Percentiles rank a stretch among this genome's conserved stretches.
These are phyloP conservation scores for Chrysanthemum lavandulifolium DNA, from an alignment of 129 eudicot genomes.

Conservation along the genomic window DNA sequence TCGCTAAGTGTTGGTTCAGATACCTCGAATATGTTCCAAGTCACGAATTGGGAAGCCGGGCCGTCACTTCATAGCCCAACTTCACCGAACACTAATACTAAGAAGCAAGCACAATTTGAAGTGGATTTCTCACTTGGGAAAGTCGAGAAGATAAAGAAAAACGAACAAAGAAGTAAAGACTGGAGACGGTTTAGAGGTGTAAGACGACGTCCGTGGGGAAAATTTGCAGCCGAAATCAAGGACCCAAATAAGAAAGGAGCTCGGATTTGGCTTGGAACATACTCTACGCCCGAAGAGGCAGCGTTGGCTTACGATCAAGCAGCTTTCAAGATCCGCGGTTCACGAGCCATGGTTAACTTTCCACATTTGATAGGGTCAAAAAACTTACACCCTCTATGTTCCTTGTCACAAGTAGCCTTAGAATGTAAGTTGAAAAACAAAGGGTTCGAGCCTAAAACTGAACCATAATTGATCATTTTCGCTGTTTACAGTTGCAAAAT, in stretches of 20 bases:
- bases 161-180: constrained; percentile 28
- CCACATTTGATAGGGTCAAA: constrained; percentile 40
- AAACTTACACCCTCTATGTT: constrained; percentile 27
- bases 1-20: constrained; percentile 17
- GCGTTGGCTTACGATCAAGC: constrained; percentile 44
- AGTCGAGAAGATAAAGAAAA: constrained; percentile 30
- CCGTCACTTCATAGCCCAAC: constrained; percentile 27
- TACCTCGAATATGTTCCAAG: constrained; percentile 22
- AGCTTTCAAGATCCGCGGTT: constrained; percentile 42
- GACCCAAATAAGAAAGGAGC: constrained; percentile 41
- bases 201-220: constrained; percentile 44
- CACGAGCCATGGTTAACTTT: constrained; percentile 46
- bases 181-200: constrained; percentile 41
- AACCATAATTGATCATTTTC: constrained; percentile 13
- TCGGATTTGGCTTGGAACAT: constrained; percentile 40
- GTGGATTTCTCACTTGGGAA: constrained; percentile 34
- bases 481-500: background rate
- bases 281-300: constrained; percentile 39
- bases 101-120: constrained; percentile 21
- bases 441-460: constrained; percentile 28
- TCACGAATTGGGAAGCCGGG: constrained; percentile 29
- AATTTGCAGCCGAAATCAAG: constrained; percentile 46
- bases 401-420: constrained; percentile 39
- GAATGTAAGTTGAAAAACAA: constrained; percentile 40
- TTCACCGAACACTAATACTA: constrained; percentile 7